These are phyloP conservation scores for Phaeosphaeriaceae sp. DNA, from an alignment of 2,329 filamentous ascomycete genomes.

Conservation along the genomic window DNA sequence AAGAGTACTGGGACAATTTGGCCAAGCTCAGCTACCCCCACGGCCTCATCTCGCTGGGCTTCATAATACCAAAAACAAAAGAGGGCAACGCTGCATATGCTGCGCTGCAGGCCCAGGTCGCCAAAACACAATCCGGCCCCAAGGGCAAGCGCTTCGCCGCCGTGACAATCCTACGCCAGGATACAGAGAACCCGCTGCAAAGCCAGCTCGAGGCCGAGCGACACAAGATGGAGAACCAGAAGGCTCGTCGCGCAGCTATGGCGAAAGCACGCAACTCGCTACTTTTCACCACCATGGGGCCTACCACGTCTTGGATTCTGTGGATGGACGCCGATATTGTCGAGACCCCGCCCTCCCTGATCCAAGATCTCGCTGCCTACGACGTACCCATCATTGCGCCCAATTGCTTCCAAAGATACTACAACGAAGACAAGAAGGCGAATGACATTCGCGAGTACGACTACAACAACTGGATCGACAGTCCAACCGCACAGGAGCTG, in stretches of 20 bases:
- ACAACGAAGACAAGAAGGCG: constrained; percentile 71
- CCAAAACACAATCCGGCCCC: constrained; percentile 82
- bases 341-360: constrained; percentile 82
- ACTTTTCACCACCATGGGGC: constrained; percentile 92
- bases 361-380: constrained; percentile 88
- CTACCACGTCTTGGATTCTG: constrained; percentile 91
- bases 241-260: constrained; percentile 85
- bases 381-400: constrained; percentile 92
- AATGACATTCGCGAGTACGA: constrained; percentile 86
- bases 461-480: constrained; percentile 98
- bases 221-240: constrained; percentile 92
- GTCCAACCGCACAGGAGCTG: constrained; percentile 76
- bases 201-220: constrained; percentile 88
- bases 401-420: constrained; percentile 91
- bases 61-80: constrained; percentile 92
- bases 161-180: constrained; percentile 92
- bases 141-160: constrained; percentile 86
- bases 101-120: constrained; percentile 82
- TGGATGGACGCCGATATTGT: constrained; percentile 95
- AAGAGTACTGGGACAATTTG: constrained; percentile 94
- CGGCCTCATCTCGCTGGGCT: constrained; percentile 91
- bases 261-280: constrained; percentile 91
- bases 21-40: constrained; percentile 85
- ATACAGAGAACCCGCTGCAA: constrained; percentile 81
- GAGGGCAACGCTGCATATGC: constrained; percentile 88